phyloP scores from a whole-genome alignment of 1,284 basidiomycete species.

The Melanopsichium pennsylvanicum region DNA sequence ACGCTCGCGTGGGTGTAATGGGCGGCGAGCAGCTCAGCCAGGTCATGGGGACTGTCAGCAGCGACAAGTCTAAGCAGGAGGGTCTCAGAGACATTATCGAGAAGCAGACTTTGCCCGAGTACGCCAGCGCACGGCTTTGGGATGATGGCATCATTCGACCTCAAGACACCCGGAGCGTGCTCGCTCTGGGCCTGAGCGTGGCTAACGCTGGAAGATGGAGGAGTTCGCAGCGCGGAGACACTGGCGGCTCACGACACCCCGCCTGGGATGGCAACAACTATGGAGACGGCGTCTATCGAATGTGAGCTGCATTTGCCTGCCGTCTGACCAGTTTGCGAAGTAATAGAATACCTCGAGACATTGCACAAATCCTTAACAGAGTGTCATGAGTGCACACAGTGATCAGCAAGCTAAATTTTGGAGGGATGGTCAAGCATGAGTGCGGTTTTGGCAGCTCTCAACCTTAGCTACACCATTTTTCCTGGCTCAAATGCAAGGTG shows the following conservation, averaged over 20 bases:
- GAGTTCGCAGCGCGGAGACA: constrained; percentile 40
- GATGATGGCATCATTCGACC: constrained; percentile 94
- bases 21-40: constrained; percentile 88
- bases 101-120: constrained; percentile 81
- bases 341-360: too few species aligned
- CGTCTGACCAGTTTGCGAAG: too few species aligned
- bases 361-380: too few species aligned
- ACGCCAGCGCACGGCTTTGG: constrained; percentile 88
- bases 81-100: constrained; percentile 83
- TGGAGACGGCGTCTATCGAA: constrained; percentile 50
- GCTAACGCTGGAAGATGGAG: constrained; percentile 67
- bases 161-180: constrained; percentile 84
- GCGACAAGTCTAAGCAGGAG: constrained; percentile 41
- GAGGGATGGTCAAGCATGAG: too few species aligned
- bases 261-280: constrained; percentile 60
- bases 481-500: too few species aligned
- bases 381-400: too few species aligned
- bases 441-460: too few species aligned
- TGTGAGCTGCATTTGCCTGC: too few species aligned
- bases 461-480: too few species aligned
- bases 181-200: constrained; percentile 83
- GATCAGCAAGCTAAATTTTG: too few species aligned
- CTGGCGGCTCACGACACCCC: constrained; percentile 42
- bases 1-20: constrained; percentile 95
- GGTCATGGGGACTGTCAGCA: constrained; percentile 87